Percentiles rank a stretch among this genome's conserved stretches.
Conservation (phyloP, 106 monocot species). For the Platanthera guangdongensis region DNA sequence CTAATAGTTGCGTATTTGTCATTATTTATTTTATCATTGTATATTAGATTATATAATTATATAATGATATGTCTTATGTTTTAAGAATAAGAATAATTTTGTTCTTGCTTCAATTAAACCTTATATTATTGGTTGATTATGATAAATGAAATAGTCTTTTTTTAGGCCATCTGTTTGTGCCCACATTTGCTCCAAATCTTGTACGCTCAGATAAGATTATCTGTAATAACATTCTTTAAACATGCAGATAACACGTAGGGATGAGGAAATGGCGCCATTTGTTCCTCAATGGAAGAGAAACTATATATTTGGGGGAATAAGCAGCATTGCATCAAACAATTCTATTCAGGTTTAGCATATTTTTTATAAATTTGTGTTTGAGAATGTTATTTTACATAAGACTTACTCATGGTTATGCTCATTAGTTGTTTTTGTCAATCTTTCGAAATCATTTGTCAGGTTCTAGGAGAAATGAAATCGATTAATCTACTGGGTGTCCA, state of each 20-base stretch:
- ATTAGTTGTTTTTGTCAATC: background rate
- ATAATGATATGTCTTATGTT: too few species aligned
- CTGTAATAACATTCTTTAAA: background rate
- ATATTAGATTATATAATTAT: too few species aligned
- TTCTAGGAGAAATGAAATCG: constrained; percentile 85
- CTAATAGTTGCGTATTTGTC: too few species aligned
- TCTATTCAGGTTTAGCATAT: constrained; percentile 66
- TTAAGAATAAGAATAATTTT: too few species aligned
- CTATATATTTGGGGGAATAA: constrained; percentile 96
- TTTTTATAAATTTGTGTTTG: background rate
- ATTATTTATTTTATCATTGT: too few species aligned
- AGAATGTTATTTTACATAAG: background rate
- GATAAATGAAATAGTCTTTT: too few species aligned
- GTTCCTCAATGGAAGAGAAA: constrained; percentile 77
- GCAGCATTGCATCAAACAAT: constrained; percentile 72
- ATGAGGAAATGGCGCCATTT: constrained; percentile 92
- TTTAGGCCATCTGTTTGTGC: too few species aligned
- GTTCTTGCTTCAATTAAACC: too few species aligned
- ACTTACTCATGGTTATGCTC: constrained; percentile 1
- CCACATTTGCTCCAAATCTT: too few species aligned
- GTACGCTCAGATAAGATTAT: too few species aligned
- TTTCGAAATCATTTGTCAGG: constrained; percentile 29
- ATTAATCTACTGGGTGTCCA: constrained; percentile 93
- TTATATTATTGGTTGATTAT: too few species aligned
- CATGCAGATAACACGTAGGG: constrained; percentile 75